A percentile compares a stretch with the other conserved stretches of the same genome.
phyloP scores from a whole-genome alignment of 2,329 filamentous ascomycete species.

The Neonectria hederae region DNA sequence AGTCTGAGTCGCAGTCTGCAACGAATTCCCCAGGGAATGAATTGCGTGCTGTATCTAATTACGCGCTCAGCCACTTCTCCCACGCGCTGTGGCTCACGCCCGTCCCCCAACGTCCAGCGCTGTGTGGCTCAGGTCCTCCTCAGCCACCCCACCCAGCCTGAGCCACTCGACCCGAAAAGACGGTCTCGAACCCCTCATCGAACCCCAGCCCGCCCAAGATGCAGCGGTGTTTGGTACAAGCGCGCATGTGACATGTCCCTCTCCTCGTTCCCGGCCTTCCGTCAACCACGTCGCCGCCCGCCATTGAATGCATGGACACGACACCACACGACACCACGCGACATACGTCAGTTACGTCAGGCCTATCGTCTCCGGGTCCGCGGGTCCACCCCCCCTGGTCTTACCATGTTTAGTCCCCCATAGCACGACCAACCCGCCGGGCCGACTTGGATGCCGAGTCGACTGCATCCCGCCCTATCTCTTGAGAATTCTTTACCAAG shows the following conservation, averaged over 20 bases:
- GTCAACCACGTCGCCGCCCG: background rate
- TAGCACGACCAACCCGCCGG: background rate
- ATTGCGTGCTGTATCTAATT: too few species aligned
- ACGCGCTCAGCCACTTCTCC: background rate
- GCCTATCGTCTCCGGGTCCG: background rate
- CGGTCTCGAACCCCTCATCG: background rate
- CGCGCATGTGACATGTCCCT: background rate
- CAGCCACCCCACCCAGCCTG: too few species aligned
- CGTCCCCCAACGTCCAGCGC: too few species aligned
- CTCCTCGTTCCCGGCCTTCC: background rate
- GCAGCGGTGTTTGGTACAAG: too few species aligned
- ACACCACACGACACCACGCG: background rate
- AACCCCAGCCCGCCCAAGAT: background rate
- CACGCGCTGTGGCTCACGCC: constrained; percentile 8
- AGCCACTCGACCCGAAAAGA: too few species aligned
- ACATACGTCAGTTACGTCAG: too few species aligned
- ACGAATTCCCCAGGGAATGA: background rate
- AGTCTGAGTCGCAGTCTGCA: background rate
- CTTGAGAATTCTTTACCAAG: too few species aligned
- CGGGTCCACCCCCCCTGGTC: background rate
- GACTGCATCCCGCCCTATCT: background rate
- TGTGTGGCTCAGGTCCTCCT: background rate
- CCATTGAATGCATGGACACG: background rate
- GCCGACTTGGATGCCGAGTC: too few species aligned
- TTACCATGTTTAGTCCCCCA: background rate